Evolutionary conservation across 495 filamentous ascomycete genomes (phyloP).

Genomic region (Collariella sp.): DNA sequence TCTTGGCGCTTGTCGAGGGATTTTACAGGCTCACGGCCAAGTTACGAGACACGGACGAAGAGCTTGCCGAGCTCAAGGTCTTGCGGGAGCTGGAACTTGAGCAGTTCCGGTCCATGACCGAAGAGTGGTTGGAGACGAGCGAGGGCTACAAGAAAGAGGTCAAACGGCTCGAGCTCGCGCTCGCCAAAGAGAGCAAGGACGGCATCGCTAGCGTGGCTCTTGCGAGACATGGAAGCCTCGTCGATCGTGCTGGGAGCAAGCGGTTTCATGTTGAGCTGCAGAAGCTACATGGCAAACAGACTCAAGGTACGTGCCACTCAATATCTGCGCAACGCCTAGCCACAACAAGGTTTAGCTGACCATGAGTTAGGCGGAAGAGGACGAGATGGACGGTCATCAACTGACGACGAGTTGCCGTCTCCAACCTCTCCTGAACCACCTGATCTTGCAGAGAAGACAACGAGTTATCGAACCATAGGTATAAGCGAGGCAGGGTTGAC

Average conservation of each 20-base stretch:
- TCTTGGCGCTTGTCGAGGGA: conserved; percentile 36
- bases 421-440: background rate
- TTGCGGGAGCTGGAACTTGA: conserved; percentile 33
- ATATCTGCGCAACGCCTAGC: background rate
- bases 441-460: background rate
- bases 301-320: conserved; percentile 7
- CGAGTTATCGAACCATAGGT: conserved; percentile 12
- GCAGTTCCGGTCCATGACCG: conserved; percentile 29
- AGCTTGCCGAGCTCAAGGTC: conserved; percentile 24
- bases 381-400: background rate
- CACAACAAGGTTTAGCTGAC: background rate
- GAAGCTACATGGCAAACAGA: conserved; percentile 17
- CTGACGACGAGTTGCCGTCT: background rate
- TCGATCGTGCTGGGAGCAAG: conserved; percentile 30
- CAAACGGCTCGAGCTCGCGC: conserved; percentile 40
- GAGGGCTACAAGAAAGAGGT: conserved; percentile 39
- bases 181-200: conserved; percentile 38
- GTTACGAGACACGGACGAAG: conserved; percentile 10
- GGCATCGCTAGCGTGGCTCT: conserved; percentile 41
- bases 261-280: conserved; percentile 29
- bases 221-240: conserved; percentile 35
- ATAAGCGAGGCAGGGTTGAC: background rate
- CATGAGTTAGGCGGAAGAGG: background rate
- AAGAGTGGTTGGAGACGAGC: conserved; percentile 38
- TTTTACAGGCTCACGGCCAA: conserved; percentile 21